Percentiles rank a stretch among this genome's conserved stretches.
phyloP scores from a whole-genome alignment of 139 green algal genomes.

The Zygnema circumcarinatum region DNA sequence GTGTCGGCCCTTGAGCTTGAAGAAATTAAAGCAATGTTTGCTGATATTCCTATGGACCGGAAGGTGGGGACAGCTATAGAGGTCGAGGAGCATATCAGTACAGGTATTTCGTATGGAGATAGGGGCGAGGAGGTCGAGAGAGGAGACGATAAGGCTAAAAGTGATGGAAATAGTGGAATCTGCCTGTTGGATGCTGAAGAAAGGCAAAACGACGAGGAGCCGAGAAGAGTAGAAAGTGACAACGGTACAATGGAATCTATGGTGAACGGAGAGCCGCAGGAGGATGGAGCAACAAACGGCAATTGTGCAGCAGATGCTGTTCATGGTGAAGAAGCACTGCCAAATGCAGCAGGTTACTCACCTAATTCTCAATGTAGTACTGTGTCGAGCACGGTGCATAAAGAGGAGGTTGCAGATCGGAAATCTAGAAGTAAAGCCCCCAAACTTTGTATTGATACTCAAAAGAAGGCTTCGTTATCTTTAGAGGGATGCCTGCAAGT shows the following conservation, averaged over 20 bases:
- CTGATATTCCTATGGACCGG: neutral
- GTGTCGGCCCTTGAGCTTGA: neutral
- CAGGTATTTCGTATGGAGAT: constrained; percentile 1
- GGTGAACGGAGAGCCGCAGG: too few relatives aligned
- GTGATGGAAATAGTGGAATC: neutral
- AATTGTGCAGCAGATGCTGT: neutral
- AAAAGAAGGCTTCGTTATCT: neutral
- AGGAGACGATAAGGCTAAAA: neutral
- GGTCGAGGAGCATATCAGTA: neutral
- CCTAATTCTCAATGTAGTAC: too few relatives aligned
- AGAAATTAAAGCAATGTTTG: neutral
- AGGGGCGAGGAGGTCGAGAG: constrained; percentile 1
- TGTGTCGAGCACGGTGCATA: too few relatives aligned
- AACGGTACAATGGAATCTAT: too few relatives aligned
- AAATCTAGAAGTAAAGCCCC: too few relatives aligned
- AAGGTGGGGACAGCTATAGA: neutral
- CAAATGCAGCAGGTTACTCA: too few relatives aligned
- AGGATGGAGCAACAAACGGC: neutral
- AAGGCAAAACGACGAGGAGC: constrained; percentile 10
- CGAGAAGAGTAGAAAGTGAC: constrained; percentile 4
- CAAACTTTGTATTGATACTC: too few relatives aligned
- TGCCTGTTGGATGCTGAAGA: neutral
- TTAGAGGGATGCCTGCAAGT: constrained; percentile 21
- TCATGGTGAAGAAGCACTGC: too few relatives aligned
- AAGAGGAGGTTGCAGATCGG: too few relatives aligned